These are phyloP conservation scores for Dendrobium nobile DNA, from an alignment of 106 monocot genomes.

Conservation along the genomic window DNA sequence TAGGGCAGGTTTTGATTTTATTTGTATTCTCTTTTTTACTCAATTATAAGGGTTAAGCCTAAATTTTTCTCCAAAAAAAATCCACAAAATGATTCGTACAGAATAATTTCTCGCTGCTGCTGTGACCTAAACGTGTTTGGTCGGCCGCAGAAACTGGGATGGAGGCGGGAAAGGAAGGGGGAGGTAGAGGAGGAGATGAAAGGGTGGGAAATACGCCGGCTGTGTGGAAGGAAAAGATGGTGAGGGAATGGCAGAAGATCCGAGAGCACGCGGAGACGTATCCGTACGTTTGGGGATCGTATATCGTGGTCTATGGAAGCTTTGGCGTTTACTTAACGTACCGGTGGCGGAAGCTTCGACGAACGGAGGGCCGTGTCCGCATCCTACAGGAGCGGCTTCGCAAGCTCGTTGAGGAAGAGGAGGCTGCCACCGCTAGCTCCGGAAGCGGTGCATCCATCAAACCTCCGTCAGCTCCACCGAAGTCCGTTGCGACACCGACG, in stretches of 20 bases:
- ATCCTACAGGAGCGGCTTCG: slow-evolving; percentile 56
- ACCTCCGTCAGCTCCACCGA: not conserved
- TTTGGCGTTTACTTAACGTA: slow-evolving; percentile 48
- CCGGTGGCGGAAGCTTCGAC: slow-evolving; percentile 78
- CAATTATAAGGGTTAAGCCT: too few species aligned
- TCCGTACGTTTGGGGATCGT: slow-evolving; percentile 92
- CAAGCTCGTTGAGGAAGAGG: slow-evolving; percentile 53
- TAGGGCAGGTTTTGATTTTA: too few species aligned
- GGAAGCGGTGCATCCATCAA: not conserved
- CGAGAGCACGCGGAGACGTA: slow-evolving; percentile 89
- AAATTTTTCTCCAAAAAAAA: too few species aligned
- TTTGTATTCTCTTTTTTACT: too few species aligned
- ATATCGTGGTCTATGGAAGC: slow-evolving; percentile 83
- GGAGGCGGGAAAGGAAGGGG: not conserved
- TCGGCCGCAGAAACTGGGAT: not conserved
- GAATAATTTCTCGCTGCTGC: not conserved
- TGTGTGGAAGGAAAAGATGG: slow-evolving; percentile 27
- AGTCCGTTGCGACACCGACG: not conserved
- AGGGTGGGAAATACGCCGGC: slow-evolving; percentile 2
- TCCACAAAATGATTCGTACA: too few species aligned
- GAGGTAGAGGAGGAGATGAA: slow-evolving; percentile 4
- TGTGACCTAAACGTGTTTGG: not conserved
- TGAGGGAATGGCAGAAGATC: slow-evolving; percentile 47
- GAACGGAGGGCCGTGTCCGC: slow-evolving; percentile 69
- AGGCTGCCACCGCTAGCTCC: slow-evolving; percentile 11